Conservation (phyloP, 441 rosid species). For the Syzygium malaccense region DNA sequence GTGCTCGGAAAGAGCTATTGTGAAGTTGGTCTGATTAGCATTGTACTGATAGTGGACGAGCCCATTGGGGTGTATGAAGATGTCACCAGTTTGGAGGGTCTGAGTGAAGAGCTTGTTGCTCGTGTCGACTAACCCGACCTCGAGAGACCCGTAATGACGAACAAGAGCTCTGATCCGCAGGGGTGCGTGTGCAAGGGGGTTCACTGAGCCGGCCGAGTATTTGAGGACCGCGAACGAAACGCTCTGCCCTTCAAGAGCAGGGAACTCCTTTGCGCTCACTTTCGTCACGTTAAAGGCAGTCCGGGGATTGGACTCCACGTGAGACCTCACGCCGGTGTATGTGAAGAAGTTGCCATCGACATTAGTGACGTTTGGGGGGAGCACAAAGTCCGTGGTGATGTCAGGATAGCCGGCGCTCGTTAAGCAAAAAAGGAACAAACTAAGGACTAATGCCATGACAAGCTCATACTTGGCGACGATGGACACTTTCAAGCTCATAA, state of each 20-base stretch:
- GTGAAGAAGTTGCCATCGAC: neutral
- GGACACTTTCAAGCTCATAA: neutral
- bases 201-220: constrained; percentile 9
- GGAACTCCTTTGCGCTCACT: too few species aligned
- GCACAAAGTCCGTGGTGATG: neutral
- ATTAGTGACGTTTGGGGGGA: neutral
- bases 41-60: constrained; percentile 27
- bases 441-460: neutral
- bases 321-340: neutral
- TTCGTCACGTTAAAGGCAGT: too few species aligned
- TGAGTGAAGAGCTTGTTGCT: constrained; percentile 22
- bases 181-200: constrained; percentile 36
- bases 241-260: too few species aligned
- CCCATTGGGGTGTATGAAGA: constrained; percentile 32
- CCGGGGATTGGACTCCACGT: too few species aligned
- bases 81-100: constrained; percentile 19
- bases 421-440: neutral
- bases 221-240: too few species aligned
- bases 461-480: neutral
- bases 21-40: neutral
- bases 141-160: constrained; percentile 14
- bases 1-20: constrained; percentile 4
- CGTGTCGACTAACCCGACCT: constrained; percentile 32
- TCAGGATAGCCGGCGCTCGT: neutral
- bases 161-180: constrained; percentile 23